A percentile compares a stretch with the other conserved stretches of the same genome.
Conservation (phyloP, 78 protist genomes). For the Diacronema lutheri region DNA sequence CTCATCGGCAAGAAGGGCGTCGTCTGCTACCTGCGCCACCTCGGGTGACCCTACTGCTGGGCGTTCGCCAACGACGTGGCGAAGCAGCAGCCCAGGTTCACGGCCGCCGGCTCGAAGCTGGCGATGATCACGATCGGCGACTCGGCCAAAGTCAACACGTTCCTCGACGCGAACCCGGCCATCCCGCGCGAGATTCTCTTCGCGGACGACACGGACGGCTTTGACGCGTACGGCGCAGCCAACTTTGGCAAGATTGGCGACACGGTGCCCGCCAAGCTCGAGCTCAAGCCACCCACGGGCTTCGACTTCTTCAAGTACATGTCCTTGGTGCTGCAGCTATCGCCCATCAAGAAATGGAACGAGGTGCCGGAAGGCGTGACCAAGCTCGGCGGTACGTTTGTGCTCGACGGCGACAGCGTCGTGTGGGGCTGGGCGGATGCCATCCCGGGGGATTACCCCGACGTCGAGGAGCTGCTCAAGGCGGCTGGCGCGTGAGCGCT, state of each 20-base stretch:
- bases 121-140: neutral
- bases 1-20: neutral
- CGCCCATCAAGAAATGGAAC: neutral
- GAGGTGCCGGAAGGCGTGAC: neutral
- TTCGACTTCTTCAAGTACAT: neutral
- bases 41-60: constrained; percentile 25
- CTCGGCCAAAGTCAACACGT: neutral
- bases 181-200: neutral
- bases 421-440: neutral
- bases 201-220: neutral
- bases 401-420: neutral
- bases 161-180: neutral
- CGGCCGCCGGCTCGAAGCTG: neutral
- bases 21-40: constrained; percentile 7
- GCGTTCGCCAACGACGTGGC: neutral
- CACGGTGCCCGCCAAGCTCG: neutral
- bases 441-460: neutral
- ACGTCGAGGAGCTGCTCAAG: neutral
- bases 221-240: neutral
- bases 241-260: neutral
- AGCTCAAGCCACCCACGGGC: neutral
- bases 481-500: too few relatives aligned
- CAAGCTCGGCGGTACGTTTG: constrained; percentile 6
- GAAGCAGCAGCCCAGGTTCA: neutral
- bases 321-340: neutral